Conservation (phyloP, 305 asterid species). For the Fraxinus sp. region DNA sequence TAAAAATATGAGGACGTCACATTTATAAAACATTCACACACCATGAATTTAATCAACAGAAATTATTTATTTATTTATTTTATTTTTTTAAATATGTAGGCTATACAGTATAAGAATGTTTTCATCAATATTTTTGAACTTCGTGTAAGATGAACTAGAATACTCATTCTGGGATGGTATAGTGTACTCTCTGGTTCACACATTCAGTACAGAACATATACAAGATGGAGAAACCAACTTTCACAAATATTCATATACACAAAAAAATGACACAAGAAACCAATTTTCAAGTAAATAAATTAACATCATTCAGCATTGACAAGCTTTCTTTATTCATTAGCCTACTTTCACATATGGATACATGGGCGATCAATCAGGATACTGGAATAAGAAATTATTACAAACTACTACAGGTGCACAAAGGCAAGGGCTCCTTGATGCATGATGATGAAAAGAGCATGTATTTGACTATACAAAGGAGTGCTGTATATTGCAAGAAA, state of each 20-base stretch:
- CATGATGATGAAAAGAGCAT: not conserved
- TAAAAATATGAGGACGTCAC: not conserved
- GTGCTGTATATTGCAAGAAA: conserved; percentile 3
- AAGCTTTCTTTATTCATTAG: not conserved
- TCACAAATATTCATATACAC: not conserved
- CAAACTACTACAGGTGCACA: not conserved
- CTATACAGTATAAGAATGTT: not conserved
- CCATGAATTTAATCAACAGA: not conserved
- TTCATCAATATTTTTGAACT: not conserved
- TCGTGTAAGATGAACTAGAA: not conserved
- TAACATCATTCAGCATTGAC: not conserved
- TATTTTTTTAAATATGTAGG: not conserved
- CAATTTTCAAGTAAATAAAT: not conserved
- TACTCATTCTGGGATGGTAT: not conserved
- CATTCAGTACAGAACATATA: not conserved
- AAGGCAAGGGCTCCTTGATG: not conserved
- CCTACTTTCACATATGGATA: not conserved
- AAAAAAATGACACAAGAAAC: not conserved
- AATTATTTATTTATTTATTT: not conserved
- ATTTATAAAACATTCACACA: not conserved
- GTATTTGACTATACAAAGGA: not conserved
- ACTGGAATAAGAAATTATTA: not conserved
- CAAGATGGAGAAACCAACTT: not conserved
- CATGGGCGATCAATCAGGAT: not conserved
- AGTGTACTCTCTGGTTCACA: not conserved